Evolutionary conservation across 148 eudicot species (phyloP).

Genomic region (Salicornia ramosissima): DNA sequence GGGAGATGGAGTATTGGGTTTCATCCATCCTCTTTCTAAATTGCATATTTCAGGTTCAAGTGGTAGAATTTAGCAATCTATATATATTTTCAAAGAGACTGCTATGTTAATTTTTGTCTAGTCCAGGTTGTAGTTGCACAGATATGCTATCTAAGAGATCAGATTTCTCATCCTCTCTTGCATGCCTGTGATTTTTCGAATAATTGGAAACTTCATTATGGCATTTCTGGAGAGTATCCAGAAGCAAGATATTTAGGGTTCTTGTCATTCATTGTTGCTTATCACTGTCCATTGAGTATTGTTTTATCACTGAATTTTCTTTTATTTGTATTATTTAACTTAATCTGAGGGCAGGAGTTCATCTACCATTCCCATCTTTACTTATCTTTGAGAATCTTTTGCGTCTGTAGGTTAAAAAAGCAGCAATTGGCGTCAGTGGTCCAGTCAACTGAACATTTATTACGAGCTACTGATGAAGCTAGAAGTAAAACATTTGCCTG

Average conservation of each 20-base stretch:
- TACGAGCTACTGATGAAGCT: conserved; percentile 46
- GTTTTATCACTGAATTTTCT: not conserved
- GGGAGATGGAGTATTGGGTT: not conserved
- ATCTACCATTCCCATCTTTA: not conserved
- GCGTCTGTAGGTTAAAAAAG: conserved; percentile 48
- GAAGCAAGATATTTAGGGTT: not conserved
- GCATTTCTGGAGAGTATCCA: not conserved
- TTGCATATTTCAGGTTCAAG: not conserved
- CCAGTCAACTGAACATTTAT: conserved; percentile 34
- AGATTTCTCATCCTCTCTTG: not conserved
- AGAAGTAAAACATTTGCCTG: conserved; percentile 32
- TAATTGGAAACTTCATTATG: not conserved
- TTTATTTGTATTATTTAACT: not conserved
- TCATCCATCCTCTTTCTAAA: not conserved
- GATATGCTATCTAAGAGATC: too few relatives aligned
- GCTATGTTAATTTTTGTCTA: not conserved
- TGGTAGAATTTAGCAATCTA: not conserved
- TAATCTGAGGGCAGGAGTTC: not conserved
- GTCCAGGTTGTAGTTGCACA: not conserved
- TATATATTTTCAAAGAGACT: not conserved
- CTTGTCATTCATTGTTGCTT: not conserved
- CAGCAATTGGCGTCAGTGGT: conserved; percentile 61
- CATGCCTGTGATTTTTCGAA: not conserved
- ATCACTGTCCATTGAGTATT: not conserved
- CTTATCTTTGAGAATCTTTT: not conserved